Conservation (phyloP, 805 yeast genomes). For the Candida arabinofermentans region DNA sequence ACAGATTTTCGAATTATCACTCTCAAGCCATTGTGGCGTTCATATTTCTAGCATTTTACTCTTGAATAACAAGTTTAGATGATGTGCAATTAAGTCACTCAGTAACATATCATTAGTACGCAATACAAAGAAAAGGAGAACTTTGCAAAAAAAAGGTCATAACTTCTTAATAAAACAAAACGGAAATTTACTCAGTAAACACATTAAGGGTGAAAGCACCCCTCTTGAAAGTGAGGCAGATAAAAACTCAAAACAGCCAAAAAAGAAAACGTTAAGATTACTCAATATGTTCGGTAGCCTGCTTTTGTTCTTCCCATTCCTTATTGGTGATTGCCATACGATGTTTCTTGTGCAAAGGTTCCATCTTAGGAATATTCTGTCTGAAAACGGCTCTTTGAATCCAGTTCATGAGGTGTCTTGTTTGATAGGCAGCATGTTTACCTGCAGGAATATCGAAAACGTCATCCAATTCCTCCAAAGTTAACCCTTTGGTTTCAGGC, state of each 20-base stretch:
- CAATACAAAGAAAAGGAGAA: too few relatives aligned
- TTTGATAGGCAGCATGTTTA: constrained; percentile 51
- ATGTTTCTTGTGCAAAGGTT: constrained; percentile 54
- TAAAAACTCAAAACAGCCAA: background rate
- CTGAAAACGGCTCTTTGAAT: constrained; percentile 47
- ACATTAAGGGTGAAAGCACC: too few relatives aligned
- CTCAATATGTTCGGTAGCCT: constrained; percentile 47
- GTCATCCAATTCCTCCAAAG: constrained; percentile 74
- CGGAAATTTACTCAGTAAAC: too few relatives aligned
- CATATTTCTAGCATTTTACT: too few relatives aligned
- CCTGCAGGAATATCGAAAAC: constrained; percentile 60
- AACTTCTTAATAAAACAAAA: too few relatives aligned
- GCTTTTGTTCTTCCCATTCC: constrained; percentile 61
- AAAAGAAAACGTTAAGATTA: constrained; percentile 1
- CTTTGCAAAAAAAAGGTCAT: too few relatives aligned
- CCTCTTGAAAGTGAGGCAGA: background rate
- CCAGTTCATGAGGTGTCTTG: constrained; percentile 36
- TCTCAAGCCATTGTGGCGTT: too few relatives aligned
- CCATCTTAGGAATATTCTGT: constrained; percentile 42
- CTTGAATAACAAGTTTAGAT: too few relatives aligned
- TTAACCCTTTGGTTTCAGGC: constrained; percentile 68
- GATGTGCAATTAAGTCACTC: too few relatives aligned
- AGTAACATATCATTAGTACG: too few relatives aligned
- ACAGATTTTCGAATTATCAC: too few relatives aligned
- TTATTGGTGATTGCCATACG: constrained; percentile 57